These are phyloP conservation scores for Hanseniaspora valbyensis DNA, from an alignment of 805 yeast species.

Conservation along the genomic window DNA sequence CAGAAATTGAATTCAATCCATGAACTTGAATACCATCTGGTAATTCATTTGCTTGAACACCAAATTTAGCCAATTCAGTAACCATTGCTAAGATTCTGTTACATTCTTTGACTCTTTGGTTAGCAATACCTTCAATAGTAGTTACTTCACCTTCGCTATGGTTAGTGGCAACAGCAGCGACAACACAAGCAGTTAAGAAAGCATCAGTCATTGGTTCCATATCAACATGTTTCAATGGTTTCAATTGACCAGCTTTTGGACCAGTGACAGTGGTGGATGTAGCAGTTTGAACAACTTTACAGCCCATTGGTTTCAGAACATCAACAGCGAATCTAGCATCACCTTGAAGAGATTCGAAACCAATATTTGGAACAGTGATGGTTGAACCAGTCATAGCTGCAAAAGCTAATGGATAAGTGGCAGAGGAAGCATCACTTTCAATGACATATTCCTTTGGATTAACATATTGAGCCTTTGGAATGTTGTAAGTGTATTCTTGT, in stretches of 20 bases:
- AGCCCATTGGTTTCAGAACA: constrained; percentile 91
- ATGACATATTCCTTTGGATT: constrained; percentile 80
- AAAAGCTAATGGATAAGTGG: constrained; percentile 93
- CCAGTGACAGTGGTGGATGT: constrained; percentile 88
- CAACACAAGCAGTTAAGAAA: constrained; percentile 89
- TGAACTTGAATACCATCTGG: constrained; percentile 86
- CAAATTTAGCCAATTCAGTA: constrained; percentile 75
- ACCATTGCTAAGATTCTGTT: constrained; percentile 94
- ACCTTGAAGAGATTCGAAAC: constrained; percentile 84
- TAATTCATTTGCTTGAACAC: constrained; percentile 71
- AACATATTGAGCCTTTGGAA: constrained; percentile 69
- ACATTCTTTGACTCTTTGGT: constrained; percentile 96
- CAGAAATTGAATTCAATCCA: constrained; percentile 45
- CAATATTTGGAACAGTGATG: constrained; percentile 89
- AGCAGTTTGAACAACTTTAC: constrained; percentile 69
- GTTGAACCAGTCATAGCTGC: constrained; percentile 93
- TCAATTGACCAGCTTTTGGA: constrained; percentile 58
- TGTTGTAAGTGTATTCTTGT: constrained; percentile 76
- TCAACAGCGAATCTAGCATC: constrained; percentile 94
- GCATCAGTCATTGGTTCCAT: constrained; percentile 99
- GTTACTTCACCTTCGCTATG: constrained; percentile 40
- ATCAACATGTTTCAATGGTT: constrained; percentile 65
- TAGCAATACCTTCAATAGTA: constrained; percentile 87
- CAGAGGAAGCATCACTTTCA: constrained; percentile 95
- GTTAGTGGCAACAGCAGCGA: constrained; percentile 78